These are phyloP conservation scores for Polytrichum commune DNA, from an alignment of 225 moss, liverwort and hornwort genomes.

Conservation along the genomic window DNA sequence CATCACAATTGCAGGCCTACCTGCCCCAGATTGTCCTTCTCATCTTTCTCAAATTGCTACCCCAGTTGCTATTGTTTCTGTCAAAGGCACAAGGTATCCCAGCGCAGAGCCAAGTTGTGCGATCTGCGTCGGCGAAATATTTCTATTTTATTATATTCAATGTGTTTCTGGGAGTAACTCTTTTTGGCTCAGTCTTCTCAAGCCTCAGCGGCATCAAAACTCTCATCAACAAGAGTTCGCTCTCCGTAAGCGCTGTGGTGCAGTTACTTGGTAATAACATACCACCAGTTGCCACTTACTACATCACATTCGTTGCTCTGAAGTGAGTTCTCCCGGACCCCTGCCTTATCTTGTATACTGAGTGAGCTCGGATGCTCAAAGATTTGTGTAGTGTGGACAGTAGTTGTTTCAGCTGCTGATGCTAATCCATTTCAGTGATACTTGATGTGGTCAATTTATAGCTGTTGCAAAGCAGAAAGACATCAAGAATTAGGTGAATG, in stretches of 20 bases:
- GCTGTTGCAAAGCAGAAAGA: no score
- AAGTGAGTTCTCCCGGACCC: conserved; percentile 7
- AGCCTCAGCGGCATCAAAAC: conserved; percentile 22
- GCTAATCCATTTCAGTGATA: neutral
- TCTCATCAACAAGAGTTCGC: conserved; percentile 3
- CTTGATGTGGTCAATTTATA: no score
- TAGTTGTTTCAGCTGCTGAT: neutral
- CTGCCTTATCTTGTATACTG: no score
- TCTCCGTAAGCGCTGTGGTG: conserved; percentile 28
- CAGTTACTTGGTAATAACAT: conserved; percentile 37
- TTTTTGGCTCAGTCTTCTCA: conserved; percentile 50
- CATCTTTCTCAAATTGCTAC: conserved; percentile 43
- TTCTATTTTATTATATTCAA: conserved; percentile 51
- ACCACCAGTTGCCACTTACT: conserved; percentile 35
- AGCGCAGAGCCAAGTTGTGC: conserved; percentile 33
- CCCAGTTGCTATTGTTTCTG: conserved; percentile 34
- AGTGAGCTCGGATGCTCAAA: no score
- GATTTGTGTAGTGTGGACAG: neutral
- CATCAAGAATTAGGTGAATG: no score
- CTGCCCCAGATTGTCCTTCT: conserved; percentile 52
- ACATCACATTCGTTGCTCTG: conserved; percentile 19
- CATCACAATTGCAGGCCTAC: conserved; percentile 27
- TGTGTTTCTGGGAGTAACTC: conserved; percentile 56
- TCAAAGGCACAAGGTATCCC: conserved; percentile 44
- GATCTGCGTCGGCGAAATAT: conserved; percentile 47